phyloP scores from a whole-genome alignment of 2,329 filamentous ascomycete species.

The Diplocarpon mali region DNA sequence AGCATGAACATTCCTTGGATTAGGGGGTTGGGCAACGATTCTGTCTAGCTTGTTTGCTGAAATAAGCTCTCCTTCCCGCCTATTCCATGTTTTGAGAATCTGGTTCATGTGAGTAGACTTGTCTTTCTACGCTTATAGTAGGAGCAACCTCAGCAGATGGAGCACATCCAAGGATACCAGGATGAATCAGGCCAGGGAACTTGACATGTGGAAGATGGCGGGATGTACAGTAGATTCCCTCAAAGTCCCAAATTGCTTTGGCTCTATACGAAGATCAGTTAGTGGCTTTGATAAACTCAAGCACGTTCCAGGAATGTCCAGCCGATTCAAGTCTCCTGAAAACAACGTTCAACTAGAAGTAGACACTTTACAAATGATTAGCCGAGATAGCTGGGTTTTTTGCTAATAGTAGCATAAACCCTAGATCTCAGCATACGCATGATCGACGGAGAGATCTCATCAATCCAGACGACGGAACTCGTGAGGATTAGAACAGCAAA shows the following conservation, averaged over 20 bases:
- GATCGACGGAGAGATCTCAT: neutral
- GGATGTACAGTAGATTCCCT: slow-evolving; percentile 71
- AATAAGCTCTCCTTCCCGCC: slow-evolving; percentile 71
- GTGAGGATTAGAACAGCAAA: too few species aligned
- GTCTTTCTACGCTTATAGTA: neutral
- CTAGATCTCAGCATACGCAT: too few species aligned
- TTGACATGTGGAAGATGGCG: slow-evolving; percentile 80
- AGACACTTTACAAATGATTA: too few species aligned
- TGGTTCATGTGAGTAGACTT: slow-evolving; percentile 2
- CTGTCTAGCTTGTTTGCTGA: slow-evolving; percentile 53
- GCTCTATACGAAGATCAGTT: slow-evolving; percentile 28
- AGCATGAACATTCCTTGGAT: slow-evolving; percentile 61
- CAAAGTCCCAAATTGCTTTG: slow-evolving; percentile 69
- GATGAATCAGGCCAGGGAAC: slow-evolving; percentile 83
- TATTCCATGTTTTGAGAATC: slow-evolving; percentile 73
- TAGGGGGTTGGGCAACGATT: slow-evolving; percentile 67
- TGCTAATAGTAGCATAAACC: too few species aligned
- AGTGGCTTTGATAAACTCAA: neutral
- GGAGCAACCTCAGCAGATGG: slow-evolving; percentile 45
- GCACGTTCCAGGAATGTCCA: too few species aligned
- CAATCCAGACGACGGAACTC: neutral
- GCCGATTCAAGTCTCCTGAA: too few species aligned
- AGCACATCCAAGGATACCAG: slow-evolving; percentile 82
- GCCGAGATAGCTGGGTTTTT: too few species aligned
- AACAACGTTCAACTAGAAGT: too few species aligned